Evolutionary conservation across 1,284 basidiomycete genomes (phyloP), one percentile per base, ranked within the genome.

Genomic region (Cutaneotrichosporon curvatum): DNA sequence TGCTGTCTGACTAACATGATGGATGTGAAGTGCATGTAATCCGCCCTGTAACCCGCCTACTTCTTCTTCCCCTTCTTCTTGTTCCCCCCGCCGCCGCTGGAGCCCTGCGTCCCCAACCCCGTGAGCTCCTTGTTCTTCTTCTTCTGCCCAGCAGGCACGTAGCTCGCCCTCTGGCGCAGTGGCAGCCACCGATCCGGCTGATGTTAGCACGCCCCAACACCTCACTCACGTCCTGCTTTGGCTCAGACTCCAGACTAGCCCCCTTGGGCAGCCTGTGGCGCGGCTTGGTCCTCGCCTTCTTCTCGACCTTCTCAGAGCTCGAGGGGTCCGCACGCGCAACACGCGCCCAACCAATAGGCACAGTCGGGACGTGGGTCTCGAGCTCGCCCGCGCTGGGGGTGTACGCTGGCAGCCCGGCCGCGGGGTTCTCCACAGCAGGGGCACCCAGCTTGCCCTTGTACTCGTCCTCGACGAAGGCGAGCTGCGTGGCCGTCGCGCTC

Each of bases 401-500:
- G 39, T 57, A 47, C 3, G 37, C 33, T 10, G 51, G 32, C 14
- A 55, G 22, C 7, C 51, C 32, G 2, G 54, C 36, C 4, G 45
- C 30, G 0, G 54, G 40, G 22, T 45, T 33, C 15, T 57, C 55
- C 15, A 53, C 45, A 10, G 61, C 42, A 4, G 54, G 53, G 5
- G 57, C 49, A 15, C 51, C n/a, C 10, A 67, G 59, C 25, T 65
- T 54, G 43, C 75, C 78, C 34, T 82, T 74, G 73, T 80, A 89
- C 33, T 78, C 80, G 33, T 79, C 76, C 56, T 78, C 79, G 64
- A 87, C 78, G 72, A 91, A 91, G 60, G 87, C 83, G 48, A 87
- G 78, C 64, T 89, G 85, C 49, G 78, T 76, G 62, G 86, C 81
- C 0, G 86, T 78, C 2, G 87, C 85, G 38, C 79, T 75, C 47